phyloP scores from a whole-genome alignment of 129 eudicot species.

The Dittrichia graveolens region DNA sequence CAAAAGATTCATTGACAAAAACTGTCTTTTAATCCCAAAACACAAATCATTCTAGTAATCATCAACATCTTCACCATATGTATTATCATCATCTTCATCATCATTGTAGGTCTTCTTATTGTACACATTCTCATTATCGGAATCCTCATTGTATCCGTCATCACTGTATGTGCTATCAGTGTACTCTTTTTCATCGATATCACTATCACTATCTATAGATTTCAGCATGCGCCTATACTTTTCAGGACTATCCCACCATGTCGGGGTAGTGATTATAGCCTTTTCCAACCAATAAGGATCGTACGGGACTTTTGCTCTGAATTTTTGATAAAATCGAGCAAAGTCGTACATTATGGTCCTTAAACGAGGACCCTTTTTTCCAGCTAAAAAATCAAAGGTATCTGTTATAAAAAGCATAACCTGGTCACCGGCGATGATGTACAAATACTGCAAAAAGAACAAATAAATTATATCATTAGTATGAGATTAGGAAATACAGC shows the following conservation, averaged over 20 bases:
- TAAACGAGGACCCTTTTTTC: conserved; percentile 54
- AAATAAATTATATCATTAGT: not conserved
- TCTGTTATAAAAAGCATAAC: conserved; percentile 39
- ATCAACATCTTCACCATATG: conserved; percentile 20
- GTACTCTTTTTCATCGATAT: conserved; percentile 8
- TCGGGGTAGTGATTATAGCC: conserved; percentile 50
- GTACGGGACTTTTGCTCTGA: conserved; percentile 28
- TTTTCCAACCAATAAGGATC: conserved; percentile 57
- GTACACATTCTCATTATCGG: conserved; percentile 17
- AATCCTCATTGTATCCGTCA: conserved; percentile 18
- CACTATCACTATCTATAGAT: conserved; percentile 20
- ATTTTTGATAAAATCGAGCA: conserved; percentile 26
- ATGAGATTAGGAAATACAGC: too few species aligned
- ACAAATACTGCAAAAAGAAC: conserved; percentile 54
- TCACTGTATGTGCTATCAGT: conserved; percentile 7
- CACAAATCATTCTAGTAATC: conserved; percentile 7
- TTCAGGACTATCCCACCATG: conserved; percentile 56
- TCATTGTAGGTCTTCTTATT: conserved; percentile 27
- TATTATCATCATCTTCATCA: conserved; percentile 24
- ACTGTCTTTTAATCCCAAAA: not conserved
- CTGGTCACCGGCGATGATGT: conserved; percentile 47
- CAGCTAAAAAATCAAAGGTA: conserved; percentile 33
- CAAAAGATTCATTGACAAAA: conserved; percentile 1
- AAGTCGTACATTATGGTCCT: conserved; percentile 35
- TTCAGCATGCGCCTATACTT: conserved; percentile 39